These are phyloP conservation scores for Schoenoplectus triqueter DNA, from an alignment of 202 grass and related monocot species.

Conservation along the genomic window DNA sequence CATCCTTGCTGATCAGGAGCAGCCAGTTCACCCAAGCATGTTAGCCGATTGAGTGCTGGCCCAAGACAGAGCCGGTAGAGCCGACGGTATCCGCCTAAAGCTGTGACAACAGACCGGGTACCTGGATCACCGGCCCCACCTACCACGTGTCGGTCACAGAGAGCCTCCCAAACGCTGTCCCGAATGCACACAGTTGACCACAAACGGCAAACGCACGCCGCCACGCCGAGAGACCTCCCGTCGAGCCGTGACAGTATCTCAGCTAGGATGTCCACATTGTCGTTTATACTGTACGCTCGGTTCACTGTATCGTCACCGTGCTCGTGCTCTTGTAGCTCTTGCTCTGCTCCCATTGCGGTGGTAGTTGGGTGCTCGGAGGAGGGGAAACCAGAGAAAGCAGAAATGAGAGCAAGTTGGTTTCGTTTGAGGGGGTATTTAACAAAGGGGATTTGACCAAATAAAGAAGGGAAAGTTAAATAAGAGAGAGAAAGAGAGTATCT, in stretches of 20 bases:
- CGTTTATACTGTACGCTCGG: constrained; percentile 69
- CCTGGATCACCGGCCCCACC: constrained; percentile 31
- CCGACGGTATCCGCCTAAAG: constrained; percentile 88
- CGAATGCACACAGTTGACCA: constrained; percentile 61
- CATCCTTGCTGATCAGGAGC: constrained; percentile 21
- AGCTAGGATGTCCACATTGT: constrained; percentile 81
- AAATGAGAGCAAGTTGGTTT: constrained; percentile 20
- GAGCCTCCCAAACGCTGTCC: constrained; percentile 83
- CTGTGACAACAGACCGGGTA: constrained; percentile 72
- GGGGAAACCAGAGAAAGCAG: not conserved
- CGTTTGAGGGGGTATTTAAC: constrained; percentile 20
- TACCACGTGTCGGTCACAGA: constrained; percentile 73
- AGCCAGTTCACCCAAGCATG: constrained; percentile 17
- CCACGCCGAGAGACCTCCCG: constrained; percentile 71
- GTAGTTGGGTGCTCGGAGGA: not conserved
- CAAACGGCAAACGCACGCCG: constrained; percentile 68
- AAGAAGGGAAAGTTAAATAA: constrained; percentile 33
- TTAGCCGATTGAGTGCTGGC: constrained; percentile 78
- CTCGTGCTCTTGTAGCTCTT: not conserved
- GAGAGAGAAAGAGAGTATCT: constrained; percentile 34
- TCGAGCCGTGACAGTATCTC: constrained; percentile 88
- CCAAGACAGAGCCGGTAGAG: constrained; percentile 92
- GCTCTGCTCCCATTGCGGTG: constrained; percentile 28
- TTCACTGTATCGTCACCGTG: constrained; percentile 28
- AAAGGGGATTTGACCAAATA: constrained; percentile 30